Conservation (phyloP, 345 rosid genomes). For the Sisymbrium irio region DNA sequence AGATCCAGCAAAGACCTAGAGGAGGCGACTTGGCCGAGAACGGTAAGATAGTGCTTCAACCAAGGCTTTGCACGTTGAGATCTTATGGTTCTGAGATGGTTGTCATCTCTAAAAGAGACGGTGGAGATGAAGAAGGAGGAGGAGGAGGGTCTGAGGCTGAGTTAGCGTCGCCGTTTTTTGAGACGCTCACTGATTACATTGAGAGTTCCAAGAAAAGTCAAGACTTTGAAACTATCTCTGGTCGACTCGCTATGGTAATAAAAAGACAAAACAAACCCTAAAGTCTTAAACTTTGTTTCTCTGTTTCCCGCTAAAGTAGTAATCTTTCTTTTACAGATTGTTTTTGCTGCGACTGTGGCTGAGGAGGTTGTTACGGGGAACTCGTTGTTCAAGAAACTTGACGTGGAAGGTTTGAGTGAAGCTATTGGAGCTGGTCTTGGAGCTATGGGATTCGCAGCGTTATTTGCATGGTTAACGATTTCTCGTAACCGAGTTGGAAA, state of each 20-base stretch:
- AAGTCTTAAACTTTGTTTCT: neutral
- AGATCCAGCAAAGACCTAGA: constrained; percentile 31
- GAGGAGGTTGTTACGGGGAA: constrained; percentile 77
- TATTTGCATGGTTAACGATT: constrained; percentile 77
- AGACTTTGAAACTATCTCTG: constrained; percentile 86
- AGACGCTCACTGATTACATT: constrained; percentile 72
- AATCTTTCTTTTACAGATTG: constrained; percentile 43
- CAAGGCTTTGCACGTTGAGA: constrained; percentile 81
- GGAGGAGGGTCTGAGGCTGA: constrained; percentile 22
- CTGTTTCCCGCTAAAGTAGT: neutral
- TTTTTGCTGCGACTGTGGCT: constrained; percentile 71
- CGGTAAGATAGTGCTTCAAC: constrained; percentile 73
- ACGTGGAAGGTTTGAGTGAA: constrained; percentile 64
- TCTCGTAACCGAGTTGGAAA: constrained; percentile 68
- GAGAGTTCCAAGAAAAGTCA: constrained; percentile 89
- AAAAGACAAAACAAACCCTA: neutral
- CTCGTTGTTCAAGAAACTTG: constrained; percentile 76
- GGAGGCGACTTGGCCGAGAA: constrained; percentile 42
- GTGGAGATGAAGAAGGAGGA: constrained; percentile 27
- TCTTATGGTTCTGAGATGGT: constrained; percentile 72
- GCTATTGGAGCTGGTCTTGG: constrained; percentile 65
- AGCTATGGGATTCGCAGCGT: constrained; percentile 65
- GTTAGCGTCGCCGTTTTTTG: constrained; percentile 61
- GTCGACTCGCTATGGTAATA: constrained; percentile 89
- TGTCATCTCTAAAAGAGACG: constrained; percentile 46